Conservation (phyloP, 148 eudicot genomes). For the Rhododendron molle region DNA sequence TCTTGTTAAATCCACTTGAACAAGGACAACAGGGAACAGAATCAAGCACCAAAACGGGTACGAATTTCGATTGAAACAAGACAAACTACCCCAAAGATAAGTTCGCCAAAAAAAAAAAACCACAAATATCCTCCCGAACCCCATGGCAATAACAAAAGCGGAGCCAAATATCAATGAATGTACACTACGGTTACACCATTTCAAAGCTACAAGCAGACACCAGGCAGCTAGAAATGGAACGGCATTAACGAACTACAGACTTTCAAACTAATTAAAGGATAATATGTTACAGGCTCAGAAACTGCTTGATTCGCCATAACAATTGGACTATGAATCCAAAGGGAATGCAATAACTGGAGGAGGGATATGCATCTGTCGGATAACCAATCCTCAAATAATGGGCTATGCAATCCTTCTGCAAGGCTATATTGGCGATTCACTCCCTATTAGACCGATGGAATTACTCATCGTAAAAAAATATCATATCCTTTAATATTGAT, state of each 20-base stretch:
- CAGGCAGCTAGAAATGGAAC: constrained; percentile 1
- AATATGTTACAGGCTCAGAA: not conserved
- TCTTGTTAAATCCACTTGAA: not conserved
- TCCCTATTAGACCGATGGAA: not conserved
- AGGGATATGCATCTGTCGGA: not conserved
- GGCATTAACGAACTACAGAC: not conserved
- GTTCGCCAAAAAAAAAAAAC: not conserved
- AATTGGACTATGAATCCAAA: not conserved
- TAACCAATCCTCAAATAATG: not conserved
- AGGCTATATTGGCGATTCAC: not conserved
- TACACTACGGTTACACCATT: not conserved
- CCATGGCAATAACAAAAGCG: not conserved
- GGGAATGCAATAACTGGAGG: not conserved
- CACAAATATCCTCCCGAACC: not conserved
- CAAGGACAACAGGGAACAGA: not conserved
- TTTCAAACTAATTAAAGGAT: not conserved
- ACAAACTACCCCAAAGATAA: not conserved
- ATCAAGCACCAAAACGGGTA: not conserved
- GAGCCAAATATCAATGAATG: not conserved
- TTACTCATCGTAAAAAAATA: not conserved
- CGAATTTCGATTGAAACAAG: not conserved
- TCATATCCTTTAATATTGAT: not conserved
- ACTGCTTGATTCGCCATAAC: not conserved
- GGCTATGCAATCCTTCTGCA: not conserved
- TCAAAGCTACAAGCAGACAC: not conserved